Conservation (phyloP, 2,329 filamentous ascomycete species). For the Pezicula carpinea region DNA sequence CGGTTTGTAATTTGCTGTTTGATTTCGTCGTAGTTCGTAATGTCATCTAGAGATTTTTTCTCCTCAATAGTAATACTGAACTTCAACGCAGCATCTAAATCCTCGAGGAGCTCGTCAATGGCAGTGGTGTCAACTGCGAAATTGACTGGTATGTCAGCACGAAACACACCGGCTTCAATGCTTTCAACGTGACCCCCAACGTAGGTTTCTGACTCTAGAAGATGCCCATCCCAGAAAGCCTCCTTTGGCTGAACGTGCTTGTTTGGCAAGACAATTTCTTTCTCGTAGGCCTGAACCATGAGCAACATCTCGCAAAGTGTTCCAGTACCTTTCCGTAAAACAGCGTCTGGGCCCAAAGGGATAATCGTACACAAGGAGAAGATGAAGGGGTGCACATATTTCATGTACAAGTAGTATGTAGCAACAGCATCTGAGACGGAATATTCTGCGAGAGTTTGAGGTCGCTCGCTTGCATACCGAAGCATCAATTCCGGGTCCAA, state of each 20-base stretch:
- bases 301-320: slow-evolving; percentile 99
- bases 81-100: slow-evolving; percentile 82
- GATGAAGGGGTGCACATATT: slow-evolving; percentile 99
- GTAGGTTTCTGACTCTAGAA: slow-evolving; percentile 95
- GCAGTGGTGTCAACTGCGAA: slow-evolving; percentile 87
- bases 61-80: slow-evolving; percentile 85
- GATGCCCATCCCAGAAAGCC: slow-evolving; percentile 92
- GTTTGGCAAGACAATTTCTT: slow-evolving; percentile 89
- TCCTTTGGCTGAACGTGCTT: slow-evolving; percentile 91
- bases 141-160: slow-evolving; percentile 90
- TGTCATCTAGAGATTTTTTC: slow-evolving; percentile 74
- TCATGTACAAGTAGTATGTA: slow-evolving; percentile 99
- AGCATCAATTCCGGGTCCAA: slow-evolving; percentile 98
- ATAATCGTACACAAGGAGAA: slow-evolving; percentile 98
- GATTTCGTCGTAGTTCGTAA: slow-evolving; percentile 79
- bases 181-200: slow-evolving; percentile 98
- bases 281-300: slow-evolving; percentile 96
- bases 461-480: slow-evolving; percentile 80
- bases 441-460: slow-evolving; percentile 93
- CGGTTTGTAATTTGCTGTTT: slow-evolving; percentile 74
- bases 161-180: slow-evolving; percentile 96
- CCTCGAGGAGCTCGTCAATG: slow-evolving; percentile 80
- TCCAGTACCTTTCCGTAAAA: slow-evolving; percentile 90
- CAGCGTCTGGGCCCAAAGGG: slow-evolving; percentile 87
- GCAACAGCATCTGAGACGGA: slow-evolving; percentile 98